A percentile compares a stretch with the other conserved stretches of the same genome.
Evolutionary conservation across 257 asterid species (phyloP).

Genomic region (Scutellaria minor): DNA sequence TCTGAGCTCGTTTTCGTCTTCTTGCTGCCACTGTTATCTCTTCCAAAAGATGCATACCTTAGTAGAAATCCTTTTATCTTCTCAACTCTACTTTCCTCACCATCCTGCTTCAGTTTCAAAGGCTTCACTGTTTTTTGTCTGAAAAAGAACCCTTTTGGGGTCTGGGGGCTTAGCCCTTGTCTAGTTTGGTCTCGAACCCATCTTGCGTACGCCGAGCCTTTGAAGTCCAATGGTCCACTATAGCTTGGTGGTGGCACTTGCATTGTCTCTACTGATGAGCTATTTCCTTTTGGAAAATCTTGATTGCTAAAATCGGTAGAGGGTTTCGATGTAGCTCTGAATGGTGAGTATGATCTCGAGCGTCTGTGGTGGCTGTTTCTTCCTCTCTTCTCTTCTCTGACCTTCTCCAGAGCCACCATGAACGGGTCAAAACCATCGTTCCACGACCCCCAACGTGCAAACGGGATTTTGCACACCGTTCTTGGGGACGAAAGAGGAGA

Average conservation of each 20-base stretch:
- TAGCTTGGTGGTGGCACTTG: slow-evolving; percentile 31
- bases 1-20: slow-evolving; percentile 37
- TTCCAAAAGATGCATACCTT: slow-evolving; percentile 60
- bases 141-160: slow-evolving; percentile 34
- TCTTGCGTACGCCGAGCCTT: slow-evolving; percentile 72
- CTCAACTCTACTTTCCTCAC: slow-evolving; percentile 41
- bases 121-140: slow-evolving; percentile 38
- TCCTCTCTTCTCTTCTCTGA: slow-evolving; percentile 62
- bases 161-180: slow-evolving; percentile 43
- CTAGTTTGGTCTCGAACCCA: slow-evolving; percentile 59
- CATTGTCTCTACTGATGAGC: slow-evolving; percentile 25
- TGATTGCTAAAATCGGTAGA: slow-evolving; percentile 6
- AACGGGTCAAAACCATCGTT: slow-evolving; percentile 70
- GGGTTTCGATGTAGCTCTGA: slow-evolving; percentile 36
- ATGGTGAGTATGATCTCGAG: slow-evolving; percentile 62
- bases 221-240: slow-evolving; percentile 55
- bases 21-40: slow-evolving; percentile 40
- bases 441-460: slow-evolving; percentile 48
- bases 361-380: slow-evolving; percentile 53
- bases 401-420: slow-evolving; percentile 64
- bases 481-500: slow-evolving; percentile 53
- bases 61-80: slow-evolving; percentile 55
- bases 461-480: slow-evolving; percentile 52
- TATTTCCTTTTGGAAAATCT: slow-evolving; percentile 11
- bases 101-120: slow-evolving; percentile 34